Conservation (phyloP, 2,329 filamentous ascomycete species). For the Arthrobotrys iridis region DNA sequence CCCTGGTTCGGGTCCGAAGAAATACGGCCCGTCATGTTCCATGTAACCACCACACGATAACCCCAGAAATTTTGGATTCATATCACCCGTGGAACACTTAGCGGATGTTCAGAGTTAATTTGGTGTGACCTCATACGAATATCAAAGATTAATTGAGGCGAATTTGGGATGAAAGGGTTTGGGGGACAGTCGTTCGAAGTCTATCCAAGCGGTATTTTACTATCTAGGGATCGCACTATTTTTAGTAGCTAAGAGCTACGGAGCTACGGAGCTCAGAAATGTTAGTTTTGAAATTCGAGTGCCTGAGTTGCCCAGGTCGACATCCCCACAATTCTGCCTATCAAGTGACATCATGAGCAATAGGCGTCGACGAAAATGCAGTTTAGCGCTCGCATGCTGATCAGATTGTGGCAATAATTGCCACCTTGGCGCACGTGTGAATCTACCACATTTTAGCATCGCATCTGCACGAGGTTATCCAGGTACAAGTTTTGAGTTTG, state of each 20-base stretch:
- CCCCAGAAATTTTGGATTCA: background rate
- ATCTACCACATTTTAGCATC: background rate
- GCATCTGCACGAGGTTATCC: background rate
- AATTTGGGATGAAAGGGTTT: no score
- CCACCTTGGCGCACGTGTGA: background rate
- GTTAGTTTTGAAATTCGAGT: no score
- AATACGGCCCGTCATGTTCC: conserved; percentile 2
- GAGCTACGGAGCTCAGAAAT: no score
- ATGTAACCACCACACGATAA: background rate
- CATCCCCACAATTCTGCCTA: conserved; percentile 1
- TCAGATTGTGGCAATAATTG: background rate
- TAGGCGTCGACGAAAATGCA: background rate
- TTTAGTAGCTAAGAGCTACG: no score
- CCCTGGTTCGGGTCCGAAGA: conserved; percentile 4
- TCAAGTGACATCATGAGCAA: background rate
- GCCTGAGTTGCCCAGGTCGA: background rate
- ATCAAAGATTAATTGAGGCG: no score
- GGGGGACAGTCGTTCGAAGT: no score
- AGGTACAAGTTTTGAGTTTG: background rate
- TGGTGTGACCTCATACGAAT: no score
- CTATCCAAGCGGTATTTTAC: no score
- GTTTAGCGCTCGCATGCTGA: background rate
- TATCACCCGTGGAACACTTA: background rate
- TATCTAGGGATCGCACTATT: no score
- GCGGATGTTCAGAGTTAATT: background rate